A percentile compares a stretch with the other conserved stretches of the same genome.
Evolutionary conservation across 1,139 yeast species (phyloP).

Genomic region (Protomyces inundatus): DNA sequence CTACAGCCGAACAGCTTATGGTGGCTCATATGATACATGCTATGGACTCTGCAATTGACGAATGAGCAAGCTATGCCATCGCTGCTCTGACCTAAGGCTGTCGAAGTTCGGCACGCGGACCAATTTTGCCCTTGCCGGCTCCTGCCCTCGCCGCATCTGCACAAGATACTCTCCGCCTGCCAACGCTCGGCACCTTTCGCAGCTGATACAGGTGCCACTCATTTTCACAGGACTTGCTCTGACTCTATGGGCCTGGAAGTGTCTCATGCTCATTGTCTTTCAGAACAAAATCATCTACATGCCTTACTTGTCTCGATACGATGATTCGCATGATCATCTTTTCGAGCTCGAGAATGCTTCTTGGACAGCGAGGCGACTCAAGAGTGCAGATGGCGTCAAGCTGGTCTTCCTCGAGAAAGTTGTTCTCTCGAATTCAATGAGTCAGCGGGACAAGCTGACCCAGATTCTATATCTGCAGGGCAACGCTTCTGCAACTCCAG

Average conservation of each 20-base stretch:
- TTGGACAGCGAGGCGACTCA: background rate
- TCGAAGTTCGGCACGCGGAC: too few species aligned
- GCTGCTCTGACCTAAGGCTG: too few species aligned
- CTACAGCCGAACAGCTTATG: too few species aligned
- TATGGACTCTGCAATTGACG: too few species aligned
- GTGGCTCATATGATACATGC: too few species aligned
- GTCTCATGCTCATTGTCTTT: constrained; percentile 11
- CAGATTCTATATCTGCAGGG: constrained; percentile 16
- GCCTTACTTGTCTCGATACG: constrained; percentile 18
- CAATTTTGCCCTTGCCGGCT: too few species aligned
- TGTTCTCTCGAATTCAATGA: background rate
- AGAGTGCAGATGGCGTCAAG: background rate
- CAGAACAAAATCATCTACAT: constrained; percentile 23
- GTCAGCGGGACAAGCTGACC: background rate
- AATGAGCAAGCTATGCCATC: too few species aligned
- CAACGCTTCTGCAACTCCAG: constrained; percentile 17
- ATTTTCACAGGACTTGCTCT: constrained; percentile 14
- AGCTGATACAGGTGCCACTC: constrained; percentile 10
- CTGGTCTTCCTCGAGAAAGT: background rate
- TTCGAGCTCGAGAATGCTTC: background rate
- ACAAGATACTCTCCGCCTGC: too few species aligned
- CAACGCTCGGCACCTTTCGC: constrained; percentile 1
- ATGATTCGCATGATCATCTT: background rate
- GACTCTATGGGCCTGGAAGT: constrained; percentile 20
- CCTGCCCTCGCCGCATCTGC: too few species aligned